Evolutionary conservation across 495 filamentous ascomycete genomes (phyloP).

Genomic region (Talaromyces wortmannii): DNA sequence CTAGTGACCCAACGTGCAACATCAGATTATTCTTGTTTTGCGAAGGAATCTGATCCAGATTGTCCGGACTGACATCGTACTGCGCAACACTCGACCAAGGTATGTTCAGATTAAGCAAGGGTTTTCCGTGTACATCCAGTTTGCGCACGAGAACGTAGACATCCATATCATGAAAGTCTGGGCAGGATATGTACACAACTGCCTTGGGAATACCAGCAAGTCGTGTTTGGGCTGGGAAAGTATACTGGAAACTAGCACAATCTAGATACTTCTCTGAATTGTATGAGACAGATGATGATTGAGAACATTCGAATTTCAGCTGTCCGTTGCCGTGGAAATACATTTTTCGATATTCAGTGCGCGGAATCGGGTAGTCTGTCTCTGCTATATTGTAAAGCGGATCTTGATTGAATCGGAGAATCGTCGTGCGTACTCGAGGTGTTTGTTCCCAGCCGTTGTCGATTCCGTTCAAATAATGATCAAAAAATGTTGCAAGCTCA

Average conservation of each 20-base stretch:
- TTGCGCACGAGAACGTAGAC: constrained; percentile 32
- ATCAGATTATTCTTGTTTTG: constrained; percentile 15
- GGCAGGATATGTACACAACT: constrained; percentile 30
- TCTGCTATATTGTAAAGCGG: constrained; percentile 16
- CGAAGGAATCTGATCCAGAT: constrained; percentile 20
- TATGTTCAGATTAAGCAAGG: constrained; percentile 25
- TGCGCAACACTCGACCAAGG: constrained; percentile 16
- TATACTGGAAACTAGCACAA: constrained; percentile 22
- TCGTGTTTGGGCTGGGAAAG: constrained; percentile 14
- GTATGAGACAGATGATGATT: constrained; percentile 8
- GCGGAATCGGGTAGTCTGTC: constrained; percentile 23
- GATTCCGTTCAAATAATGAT: constrained; percentile 26
- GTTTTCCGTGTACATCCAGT: constrained; percentile 21
- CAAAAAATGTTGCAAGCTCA: constrained; percentile 29
- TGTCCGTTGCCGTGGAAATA: constrained; percentile 13
- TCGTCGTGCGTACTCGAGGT: constrained; percentile 24
- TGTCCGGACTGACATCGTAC: not conserved
- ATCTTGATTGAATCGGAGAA: constrained; percentile 18
- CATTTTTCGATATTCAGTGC: constrained; percentile 20
- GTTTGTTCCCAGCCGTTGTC: constrained; percentile 36
- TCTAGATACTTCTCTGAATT: constrained; percentile 15
- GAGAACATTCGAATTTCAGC: not conserved
- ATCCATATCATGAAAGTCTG: constrained; percentile 28
- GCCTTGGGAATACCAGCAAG: constrained; percentile 29
- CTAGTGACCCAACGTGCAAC: constrained; percentile 21